Percentiles rank a stretch among this genome's conserved stretches.
These are phyloP conservation scores for Trametes cingulata DNA, from an alignment of 768 basidiomycete species.

Conservation along the genomic window DNA sequence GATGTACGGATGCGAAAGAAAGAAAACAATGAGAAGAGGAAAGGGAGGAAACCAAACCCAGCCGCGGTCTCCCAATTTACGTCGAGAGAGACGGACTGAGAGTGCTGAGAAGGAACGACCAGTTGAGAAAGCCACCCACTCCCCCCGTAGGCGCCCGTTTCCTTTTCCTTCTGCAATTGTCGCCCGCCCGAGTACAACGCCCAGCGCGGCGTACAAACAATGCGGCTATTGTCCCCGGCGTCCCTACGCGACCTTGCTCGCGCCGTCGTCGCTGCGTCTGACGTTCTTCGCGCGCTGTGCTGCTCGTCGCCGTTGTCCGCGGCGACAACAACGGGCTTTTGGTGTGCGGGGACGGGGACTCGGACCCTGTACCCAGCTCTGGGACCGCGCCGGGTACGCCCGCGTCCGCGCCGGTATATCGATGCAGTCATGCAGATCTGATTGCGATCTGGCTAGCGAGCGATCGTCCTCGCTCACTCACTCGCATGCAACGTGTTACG, in stretches of 20 bases:
- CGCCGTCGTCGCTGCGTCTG: not conserved
- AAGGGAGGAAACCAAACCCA: conserved; percentile 23
- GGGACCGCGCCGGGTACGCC: conserved; percentile 3
- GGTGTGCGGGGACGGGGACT: not conserved
- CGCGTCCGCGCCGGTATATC: conserved; percentile 14
- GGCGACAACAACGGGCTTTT: not conserved
- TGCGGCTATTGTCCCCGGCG: conserved; percentile 4
- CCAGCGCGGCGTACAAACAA: conserved; percentile 10
- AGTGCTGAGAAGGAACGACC: conserved; percentile 7
- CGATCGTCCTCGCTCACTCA: conserved; percentile 10
- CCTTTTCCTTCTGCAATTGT: conserved; percentile 7
- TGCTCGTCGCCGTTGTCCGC: too few relatives aligned
- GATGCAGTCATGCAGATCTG: conserved; percentile 22
- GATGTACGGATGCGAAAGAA: conserved; percentile 24
- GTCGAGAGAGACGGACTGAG: conserved; percentile 22
- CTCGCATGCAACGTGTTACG: conserved; percentile 4
- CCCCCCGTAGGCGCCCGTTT: not conserved
- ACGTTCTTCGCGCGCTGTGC: not conserved
- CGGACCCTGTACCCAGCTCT: conserved; percentile 17
- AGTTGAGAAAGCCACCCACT: not conserved
- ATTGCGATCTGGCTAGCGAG: conserved; percentile 19
- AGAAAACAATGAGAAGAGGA: conserved; percentile 30
- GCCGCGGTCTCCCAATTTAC: conserved; percentile 31
- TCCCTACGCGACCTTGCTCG: conserved; percentile 2
- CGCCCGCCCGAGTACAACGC: conserved; percentile 14